Percentiles rank a stretch among this genome's conserved stretches.
phyloP scores from a whole-genome alignment of 208 protist species.

The Leishmania braziliensis region DNA sequence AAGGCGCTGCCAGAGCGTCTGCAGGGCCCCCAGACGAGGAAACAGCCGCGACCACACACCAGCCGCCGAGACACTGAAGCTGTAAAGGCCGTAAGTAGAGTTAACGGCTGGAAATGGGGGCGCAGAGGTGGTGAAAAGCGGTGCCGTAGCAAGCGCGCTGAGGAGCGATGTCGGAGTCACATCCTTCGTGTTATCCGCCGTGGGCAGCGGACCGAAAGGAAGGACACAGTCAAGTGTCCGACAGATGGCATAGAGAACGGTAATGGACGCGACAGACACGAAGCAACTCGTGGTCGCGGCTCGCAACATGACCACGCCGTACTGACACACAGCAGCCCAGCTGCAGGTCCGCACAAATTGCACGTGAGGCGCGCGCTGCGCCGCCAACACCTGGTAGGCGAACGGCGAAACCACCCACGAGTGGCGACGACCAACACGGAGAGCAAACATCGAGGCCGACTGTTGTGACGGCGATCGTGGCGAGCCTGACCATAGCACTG shows the following conservation, averaged over 20 bases:
- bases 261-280: slow-evolving; percentile 17
- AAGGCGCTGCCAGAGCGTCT: slow-evolving; percentile 25
- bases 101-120: slow-evolving; percentile 13
- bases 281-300: slow-evolving; percentile 14
- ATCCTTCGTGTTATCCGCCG: not conserved
- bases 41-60: slow-evolving; percentile 29
- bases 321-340: slow-evolving; percentile 21
- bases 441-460: slow-evolving; percentile 1
- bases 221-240: slow-evolving; percentile 11
- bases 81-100: slow-evolving; percentile 29
- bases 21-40: slow-evolving; percentile 7
- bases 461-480: not conserved
- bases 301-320: slow-evolving; percentile 25
- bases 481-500: not conserved
- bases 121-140: slow-evolving; percentile 15
- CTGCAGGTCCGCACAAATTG: slow-evolving; percentile 36
- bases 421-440: slow-evolving; percentile 14
- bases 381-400: slow-evolving; percentile 21
- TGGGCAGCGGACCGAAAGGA: not conserved
- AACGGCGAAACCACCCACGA: slow-evolving; percentile 25
- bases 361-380: slow-evolving; percentile 25
- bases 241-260: slow-evolving; percentile 16
- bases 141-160: not conserved
- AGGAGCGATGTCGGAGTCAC: not conserved
- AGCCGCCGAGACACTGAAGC: slow-evolving; percentile 32